These are phyloP conservation scores for Lactifluus volemus DNA, from an alignment of 768 basidiomycete genomes.

Conservation along the genomic window DNA sequence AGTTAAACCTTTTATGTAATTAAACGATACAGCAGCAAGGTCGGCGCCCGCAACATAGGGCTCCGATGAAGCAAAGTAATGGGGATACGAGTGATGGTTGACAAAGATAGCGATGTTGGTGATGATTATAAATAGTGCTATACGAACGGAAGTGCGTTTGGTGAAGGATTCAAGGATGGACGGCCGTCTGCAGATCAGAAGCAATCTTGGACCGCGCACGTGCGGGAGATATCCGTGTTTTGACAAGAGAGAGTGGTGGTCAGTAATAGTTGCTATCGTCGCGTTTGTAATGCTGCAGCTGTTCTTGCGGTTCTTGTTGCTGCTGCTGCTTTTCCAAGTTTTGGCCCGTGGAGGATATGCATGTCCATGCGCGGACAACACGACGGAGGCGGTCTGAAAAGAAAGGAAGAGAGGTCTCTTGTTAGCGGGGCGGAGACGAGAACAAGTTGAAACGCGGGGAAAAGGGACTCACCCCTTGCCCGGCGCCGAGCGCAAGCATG, in stretches of 20 bases:
- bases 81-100: neutral
- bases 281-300: neutral
- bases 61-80: neutral
- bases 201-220: too few relatives aligned
- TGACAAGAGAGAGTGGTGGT: neutral
- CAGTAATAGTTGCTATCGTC: constrained; percentile 5
- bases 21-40: neutral
- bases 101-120: constrained; percentile 7
- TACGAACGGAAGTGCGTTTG: constrained; percentile 10
- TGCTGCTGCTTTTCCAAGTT: neutral
- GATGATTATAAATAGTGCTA: constrained; percentile 17
- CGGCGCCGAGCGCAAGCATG: constrained; percentile 14
- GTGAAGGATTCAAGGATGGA: constrained; percentile 2
- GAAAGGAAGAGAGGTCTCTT: neutral
- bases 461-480: constrained; percentile 11
- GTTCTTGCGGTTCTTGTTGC: neutral
- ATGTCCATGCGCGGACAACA: constrained; percentile 15
- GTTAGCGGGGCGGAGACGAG: neutral
- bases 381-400: constrained; percentile 5
- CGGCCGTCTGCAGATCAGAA: constrained; percentile 1
- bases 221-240: neutral
- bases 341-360: neutral
- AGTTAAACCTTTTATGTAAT: constrained; percentile 11
- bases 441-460: neutral
- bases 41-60: constrained; percentile 2